Evolutionary conservation across 495 filamentous ascomycete species (phyloP).

Genomic region (Penicillium lagena): DNA sequence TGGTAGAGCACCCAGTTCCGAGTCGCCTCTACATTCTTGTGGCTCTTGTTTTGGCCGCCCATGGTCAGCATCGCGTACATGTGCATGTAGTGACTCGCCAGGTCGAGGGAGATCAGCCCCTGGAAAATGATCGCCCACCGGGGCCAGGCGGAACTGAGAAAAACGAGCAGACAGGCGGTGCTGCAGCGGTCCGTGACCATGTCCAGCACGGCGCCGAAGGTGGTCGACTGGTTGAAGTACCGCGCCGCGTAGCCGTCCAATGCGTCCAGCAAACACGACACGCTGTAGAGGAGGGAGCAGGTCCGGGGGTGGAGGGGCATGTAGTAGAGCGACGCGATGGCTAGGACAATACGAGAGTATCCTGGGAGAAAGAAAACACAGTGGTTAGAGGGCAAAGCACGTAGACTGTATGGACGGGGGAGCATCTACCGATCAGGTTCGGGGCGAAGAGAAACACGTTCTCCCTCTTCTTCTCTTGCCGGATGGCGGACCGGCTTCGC

Average conservation of each 20-base stretch:
- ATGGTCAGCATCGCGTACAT: constrained; percentile 88
- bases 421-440: constrained; percentile 74
- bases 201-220: constrained; percentile 92
- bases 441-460: constrained; percentile 96
- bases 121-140: constrained; percentile 92
- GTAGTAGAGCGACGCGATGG: constrained; percentile 91
- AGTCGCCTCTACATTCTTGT: constrained; percentile 81
- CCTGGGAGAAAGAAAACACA: constrained; percentile 43
- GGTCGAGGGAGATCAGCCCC: constrained; percentile 79
- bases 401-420: constrained; percentile 6
- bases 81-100: constrained; percentile 97
- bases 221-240: constrained; percentile 80
- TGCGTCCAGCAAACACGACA: constrained; percentile 91
- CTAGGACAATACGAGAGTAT: constrained; percentile 82
- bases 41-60: constrained; percentile 70
- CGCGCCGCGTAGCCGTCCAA: constrained; percentile 90
- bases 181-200: constrained; percentile 98
- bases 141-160: constrained; percentile 86
- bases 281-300: constrained; percentile 82
- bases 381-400: too few species aligned
- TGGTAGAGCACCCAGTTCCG: constrained; percentile 72
- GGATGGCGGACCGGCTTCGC: constrained; percentile 11
- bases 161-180: constrained; percentile 87
- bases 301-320: constrained; percentile 97
- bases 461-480: constrained; percentile 49